A percentile compares a stretch with the other conserved stretches of the same genome.
Evolutionary conservation across 2,329 filamentous ascomycete genomes (phyloP).

Genomic region (Nemania sp.): DNA sequence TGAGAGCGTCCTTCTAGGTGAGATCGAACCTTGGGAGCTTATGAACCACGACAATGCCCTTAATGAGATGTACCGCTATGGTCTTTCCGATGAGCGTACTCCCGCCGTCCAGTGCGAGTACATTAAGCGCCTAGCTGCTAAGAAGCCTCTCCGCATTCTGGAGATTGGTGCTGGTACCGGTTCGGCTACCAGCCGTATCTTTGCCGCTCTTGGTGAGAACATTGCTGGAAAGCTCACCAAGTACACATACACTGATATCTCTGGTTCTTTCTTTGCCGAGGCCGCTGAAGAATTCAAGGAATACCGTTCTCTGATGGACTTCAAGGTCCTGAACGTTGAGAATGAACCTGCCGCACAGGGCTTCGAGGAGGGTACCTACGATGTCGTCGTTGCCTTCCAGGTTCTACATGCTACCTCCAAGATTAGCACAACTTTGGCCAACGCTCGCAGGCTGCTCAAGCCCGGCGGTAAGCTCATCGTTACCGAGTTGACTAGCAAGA

Average conservation of each 20-base stretch:
- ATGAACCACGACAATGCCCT: conserved; percentile 50
- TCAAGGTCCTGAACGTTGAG: conserved; percentile 50
- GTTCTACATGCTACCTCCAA: conserved; percentile 50
- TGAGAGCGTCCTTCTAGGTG: conserved; percentile 45
- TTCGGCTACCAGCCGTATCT: conserved; percentile 55
- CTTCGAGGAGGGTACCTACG: conserved; percentile 48
- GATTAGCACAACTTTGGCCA: conserved; percentile 45
- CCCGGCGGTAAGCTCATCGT: conserved; percentile 51
- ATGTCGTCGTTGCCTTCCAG: conserved; percentile 51
- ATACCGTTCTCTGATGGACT: conserved; percentile 47
- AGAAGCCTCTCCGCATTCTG: conserved; percentile 54
- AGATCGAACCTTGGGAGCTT: conserved; percentile 49
- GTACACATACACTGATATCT: conserved; percentile 62
- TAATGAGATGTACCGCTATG: conserved; percentile 49
- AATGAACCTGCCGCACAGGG: conserved; percentile 46
- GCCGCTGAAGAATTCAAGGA: conserved; percentile 50
- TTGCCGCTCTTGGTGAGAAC: conserved; percentile 50
- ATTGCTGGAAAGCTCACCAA: conserved; percentile 50
- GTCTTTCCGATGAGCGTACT: conserved; percentile 48
- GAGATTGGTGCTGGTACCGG: conserved; percentile 59
- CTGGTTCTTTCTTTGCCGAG: conserved; percentile 53
- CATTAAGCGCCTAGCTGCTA: conserved; percentile 46
- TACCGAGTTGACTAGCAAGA: conserved; percentile 48
- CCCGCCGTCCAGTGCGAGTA: conserved; percentile 48
- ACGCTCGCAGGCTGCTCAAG: conserved; percentile 47